phyloP scores from a whole-genome alignment of 352 stramenopile genomes.

The Globisporangium canariense region DNA sequence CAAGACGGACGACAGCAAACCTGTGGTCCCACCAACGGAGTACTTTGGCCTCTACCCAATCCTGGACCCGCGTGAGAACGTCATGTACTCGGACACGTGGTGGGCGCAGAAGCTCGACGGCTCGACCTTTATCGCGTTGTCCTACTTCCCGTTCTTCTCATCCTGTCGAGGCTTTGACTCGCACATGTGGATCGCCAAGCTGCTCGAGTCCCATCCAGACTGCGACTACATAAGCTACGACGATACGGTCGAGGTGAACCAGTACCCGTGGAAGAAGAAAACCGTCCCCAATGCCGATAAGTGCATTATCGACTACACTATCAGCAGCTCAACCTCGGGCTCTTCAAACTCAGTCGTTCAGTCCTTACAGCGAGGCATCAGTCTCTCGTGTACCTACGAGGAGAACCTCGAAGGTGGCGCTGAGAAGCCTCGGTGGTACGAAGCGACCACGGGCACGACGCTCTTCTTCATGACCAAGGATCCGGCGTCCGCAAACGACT shows the following conservation, averaged over 20 bases:
- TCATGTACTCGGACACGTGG: slow-evolving; percentile 55
- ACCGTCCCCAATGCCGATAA: slow-evolving; percentile 73
- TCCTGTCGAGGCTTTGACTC: slow-evolving; percentile 94
- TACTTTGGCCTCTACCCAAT: slow-evolving; percentile 58
- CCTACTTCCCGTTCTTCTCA: slow-evolving; percentile 97
- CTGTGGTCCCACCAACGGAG: slow-evolving; percentile 41
- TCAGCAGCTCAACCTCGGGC: slow-evolving; percentile 14
- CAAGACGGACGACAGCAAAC: slow-evolving; percentile 2
- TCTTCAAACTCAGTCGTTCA: background rate
- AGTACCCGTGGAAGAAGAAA: slow-evolving; percentile 89
- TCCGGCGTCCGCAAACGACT: slow-evolving; percentile 51
- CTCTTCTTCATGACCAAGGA: slow-evolving; percentile 89
- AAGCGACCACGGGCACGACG: slow-evolving; percentile 63
- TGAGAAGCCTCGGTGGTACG: slow-evolving; percentile 88
- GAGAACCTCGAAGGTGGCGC: slow-evolving; percentile 74
- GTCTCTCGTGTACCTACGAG: slow-evolving; percentile 90
- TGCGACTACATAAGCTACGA: slow-evolving; percentile 87
- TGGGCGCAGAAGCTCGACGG: slow-evolving; percentile 73
- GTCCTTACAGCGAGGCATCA: slow-evolving; percentile 62
- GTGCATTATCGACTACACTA: slow-evolving; percentile 65
- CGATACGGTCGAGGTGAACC: slow-evolving; percentile 88
- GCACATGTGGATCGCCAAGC: slow-evolving; percentile 90
- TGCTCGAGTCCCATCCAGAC: slow-evolving; percentile 93
- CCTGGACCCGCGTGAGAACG: slow-evolving; percentile 30
- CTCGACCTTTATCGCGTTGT: slow-evolving; percentile 77